phyloP scores from a whole-genome alignment of 306 rosid genomes.

The Sesbania bispinosa region DNA sequence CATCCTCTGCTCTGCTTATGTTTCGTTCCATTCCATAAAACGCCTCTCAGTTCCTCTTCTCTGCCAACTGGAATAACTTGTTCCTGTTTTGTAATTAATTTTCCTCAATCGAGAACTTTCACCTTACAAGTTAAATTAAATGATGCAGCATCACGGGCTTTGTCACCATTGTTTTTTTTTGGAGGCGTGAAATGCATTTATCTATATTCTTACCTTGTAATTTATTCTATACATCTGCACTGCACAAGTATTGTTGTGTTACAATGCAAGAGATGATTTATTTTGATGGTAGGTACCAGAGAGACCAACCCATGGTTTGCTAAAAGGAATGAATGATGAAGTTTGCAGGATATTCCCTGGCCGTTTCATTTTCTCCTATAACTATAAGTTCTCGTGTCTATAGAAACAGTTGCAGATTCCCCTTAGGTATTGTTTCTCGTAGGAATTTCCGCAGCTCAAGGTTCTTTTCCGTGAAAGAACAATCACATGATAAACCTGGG shows the following conservation, averaged over 20 bases:
- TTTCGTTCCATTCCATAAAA: conserved; percentile 35
- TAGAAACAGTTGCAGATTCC: conserved; percentile 43
- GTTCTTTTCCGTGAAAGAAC: conserved; percentile 28
- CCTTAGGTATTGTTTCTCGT: conserved; percentile 27
- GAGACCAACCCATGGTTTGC: conserved; percentile 40
- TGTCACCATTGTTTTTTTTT: background rate
- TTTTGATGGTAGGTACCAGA: conserved; percentile 35
- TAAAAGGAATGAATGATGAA: conserved; percentile 58
- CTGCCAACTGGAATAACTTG: background rate
- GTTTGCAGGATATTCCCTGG: conserved; percentile 56
- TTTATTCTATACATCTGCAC: background rate
- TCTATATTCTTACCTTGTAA: background rate
- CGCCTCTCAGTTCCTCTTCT: background rate
- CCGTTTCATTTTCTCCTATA: conserved; percentile 47
- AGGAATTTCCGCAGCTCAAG: conserved; percentile 35
- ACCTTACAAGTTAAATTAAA: background rate
- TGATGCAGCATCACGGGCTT: background rate
- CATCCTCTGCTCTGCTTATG: background rate
- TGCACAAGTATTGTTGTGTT: background rate
- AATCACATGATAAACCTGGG: conserved; percentile 22
- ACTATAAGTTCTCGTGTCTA: conserved; percentile 38
- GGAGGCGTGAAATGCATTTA: background rate
- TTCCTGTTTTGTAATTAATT: background rate
- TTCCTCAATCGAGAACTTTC: background rate
- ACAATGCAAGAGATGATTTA: conserved; percentile 7